These are phyloP conservation scores for Simplicillium aogashimaense DNA, from an alignment of 2,329 filamentous ascomycete species.

Conservation along the genomic window DNA sequence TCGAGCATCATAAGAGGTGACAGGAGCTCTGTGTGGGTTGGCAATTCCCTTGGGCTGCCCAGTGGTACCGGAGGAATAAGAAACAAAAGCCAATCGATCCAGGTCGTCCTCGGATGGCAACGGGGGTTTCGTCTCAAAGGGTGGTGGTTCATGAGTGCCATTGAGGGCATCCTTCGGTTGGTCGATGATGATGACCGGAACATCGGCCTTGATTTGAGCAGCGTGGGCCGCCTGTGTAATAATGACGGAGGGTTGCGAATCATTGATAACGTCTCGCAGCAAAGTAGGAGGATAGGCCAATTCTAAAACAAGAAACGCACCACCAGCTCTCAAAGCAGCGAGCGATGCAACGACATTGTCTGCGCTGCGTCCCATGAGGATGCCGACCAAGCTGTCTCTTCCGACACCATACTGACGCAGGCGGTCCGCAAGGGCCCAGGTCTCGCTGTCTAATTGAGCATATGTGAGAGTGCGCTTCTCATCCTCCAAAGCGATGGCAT, in stretches of 20 bases:
- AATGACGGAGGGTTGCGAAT: constrained; percentile 61
- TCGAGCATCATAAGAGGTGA: constrained; percentile 64
- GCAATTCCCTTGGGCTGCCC: constrained; percentile 75
- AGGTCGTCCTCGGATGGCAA: constrained; percentile 57
- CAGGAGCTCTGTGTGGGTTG: constrained; percentile 65
- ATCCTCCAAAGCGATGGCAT: constrained; percentile 65
- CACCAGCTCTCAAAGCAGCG: constrained; percentile 67
- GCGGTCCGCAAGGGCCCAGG: constrained; percentile 51
- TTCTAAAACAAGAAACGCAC: constrained; percentile 72
- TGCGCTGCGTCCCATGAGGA: constrained; percentile 65
- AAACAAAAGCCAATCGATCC: constrained; percentile 69
- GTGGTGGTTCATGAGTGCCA: constrained; percentile 14
- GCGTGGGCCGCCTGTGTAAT: constrained; percentile 58
- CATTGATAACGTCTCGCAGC: constrained; percentile 66
- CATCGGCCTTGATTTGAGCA: constrained; percentile 51
- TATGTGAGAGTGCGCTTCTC: constrained; percentile 60
- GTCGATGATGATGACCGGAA: constrained; percentile 58
- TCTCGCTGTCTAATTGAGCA: constrained; percentile 58
- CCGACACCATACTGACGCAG: constrained; percentile 60
- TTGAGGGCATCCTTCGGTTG: constrained; percentile 21
- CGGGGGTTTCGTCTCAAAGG: constrained; percentile 32
- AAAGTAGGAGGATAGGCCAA: constrained; percentile 67
- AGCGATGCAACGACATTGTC: constrained; percentile 73
- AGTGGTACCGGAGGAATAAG: constrained; percentile 70
- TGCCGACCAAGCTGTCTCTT: constrained; percentile 64